Conservation (phyloP, 352 stramenopile species). For the Phytopythium mirpurense region DNA sequence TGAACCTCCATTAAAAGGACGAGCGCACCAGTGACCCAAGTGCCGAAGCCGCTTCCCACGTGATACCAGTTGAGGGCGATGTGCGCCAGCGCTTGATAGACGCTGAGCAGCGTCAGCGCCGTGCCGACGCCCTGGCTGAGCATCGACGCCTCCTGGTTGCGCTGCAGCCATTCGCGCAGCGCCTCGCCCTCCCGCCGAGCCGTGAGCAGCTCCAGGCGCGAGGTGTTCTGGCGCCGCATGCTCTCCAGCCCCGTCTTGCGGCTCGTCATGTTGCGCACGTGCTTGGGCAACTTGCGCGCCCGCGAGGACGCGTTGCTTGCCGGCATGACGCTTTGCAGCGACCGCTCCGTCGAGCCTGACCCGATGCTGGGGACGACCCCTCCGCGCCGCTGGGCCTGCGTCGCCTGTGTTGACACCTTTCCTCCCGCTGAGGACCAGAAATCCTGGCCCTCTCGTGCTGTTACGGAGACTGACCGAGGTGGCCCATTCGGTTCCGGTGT, state of each 20-base stretch:
- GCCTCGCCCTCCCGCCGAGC: conserved; percentile 33
- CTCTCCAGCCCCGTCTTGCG: conserved; percentile 11
- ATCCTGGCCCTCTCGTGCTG: background rate
- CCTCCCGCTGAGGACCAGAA: background rate
- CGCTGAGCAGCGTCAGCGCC: conserved; percentile 45
- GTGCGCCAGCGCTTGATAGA: conserved; percentile 64
- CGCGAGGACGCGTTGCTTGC: background rate
- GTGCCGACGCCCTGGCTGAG: conserved; percentile 32
- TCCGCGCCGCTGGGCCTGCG: background rate
- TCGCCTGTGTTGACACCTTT: background rate
- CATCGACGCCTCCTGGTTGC: conserved; percentile 67
- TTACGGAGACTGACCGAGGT: no score
- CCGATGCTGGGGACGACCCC: background rate
- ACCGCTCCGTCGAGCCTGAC: conserved; percentile 10
- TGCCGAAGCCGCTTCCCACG: conserved; percentile 17
- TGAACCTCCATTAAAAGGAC: background rate
- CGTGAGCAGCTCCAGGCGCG: conserved; percentile 26
- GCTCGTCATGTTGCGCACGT: conserved; percentile 25
- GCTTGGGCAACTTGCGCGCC: conserved; percentile 26
- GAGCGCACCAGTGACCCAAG: conserved; percentile 48
- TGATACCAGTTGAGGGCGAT: conserved; percentile 56
- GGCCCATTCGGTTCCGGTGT: no score
- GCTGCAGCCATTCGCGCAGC: conserved; percentile 60
- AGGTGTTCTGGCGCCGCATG: conserved; percentile 19
- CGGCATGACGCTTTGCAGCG: conserved; percentile 6